These are phyloP conservation scores for Pittosporum tobira DNA, from an alignment of 129 eudicot genomes.

Conservation along the genomic window DNA sequence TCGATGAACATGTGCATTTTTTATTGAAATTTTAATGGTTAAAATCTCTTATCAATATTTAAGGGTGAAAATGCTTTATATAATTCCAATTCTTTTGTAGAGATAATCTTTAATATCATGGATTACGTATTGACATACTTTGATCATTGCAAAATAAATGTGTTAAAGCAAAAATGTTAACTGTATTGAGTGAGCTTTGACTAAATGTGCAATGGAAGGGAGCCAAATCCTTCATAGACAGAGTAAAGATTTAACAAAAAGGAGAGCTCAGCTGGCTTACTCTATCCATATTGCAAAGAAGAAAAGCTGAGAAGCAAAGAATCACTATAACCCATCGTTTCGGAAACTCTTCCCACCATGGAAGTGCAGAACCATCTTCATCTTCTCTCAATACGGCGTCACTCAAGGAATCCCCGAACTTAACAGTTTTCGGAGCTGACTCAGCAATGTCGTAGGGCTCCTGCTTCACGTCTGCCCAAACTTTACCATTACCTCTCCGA, in stretches of 20 bases:
- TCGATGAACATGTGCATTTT: no score
- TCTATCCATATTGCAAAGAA: conserved; percentile 93
- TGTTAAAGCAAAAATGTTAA: no score
- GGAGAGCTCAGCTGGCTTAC: conserved; percentile 25
- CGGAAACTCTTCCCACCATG: conserved; percentile 87
- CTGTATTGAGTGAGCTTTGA: no score
- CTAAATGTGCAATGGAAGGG: no score
- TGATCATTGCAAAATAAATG: no score
- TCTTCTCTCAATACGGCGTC: conserved; percentile 21
- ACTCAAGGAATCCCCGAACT: conserved; percentile 21
- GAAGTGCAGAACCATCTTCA: conserved; percentile 17
- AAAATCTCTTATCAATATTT: no score
- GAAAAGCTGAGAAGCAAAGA: conserved; percentile 75
- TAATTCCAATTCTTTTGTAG: no score
- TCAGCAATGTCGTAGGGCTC: conserved; percentile 38
- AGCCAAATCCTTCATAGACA: no score
- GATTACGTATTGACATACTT: no score
- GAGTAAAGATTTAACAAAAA: neutral
- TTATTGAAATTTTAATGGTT: no score
- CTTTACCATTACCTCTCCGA: conserved; percentile 27
- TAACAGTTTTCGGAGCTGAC: conserved; percentile 29
- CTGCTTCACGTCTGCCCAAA: conserved; percentile 52
- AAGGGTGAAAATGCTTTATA: no score
- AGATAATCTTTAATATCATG: no score
- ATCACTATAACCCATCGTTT: conserved; percentile 82